Evolutionary conservation across 495 filamentous ascomycete genomes (phyloP), one percentile per base, ranked within the genome.

Genomic region (Penicillium soppii): DNA sequence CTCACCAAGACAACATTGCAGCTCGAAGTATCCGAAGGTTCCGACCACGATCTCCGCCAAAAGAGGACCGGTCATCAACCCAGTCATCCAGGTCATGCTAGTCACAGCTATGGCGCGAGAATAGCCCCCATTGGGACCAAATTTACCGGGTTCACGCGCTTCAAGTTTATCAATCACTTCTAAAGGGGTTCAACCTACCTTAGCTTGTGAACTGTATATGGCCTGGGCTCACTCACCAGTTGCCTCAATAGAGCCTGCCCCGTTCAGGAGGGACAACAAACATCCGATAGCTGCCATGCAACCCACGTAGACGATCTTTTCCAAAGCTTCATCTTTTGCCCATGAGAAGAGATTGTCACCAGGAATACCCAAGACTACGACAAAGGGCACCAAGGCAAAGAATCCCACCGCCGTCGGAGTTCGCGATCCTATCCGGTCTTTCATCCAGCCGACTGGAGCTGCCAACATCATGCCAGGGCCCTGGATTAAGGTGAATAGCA

Each of bases 61-160:
- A 22, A 73, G 32, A 4, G 72, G 72, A 2, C 70, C 70, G 7
- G 57, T 40, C 21, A 73, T 53, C 15, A 61, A 47, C 0, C 73
- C 73, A 17, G 44, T 29, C 9, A 62, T 69, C 47, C 62, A 73
- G 20, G 57, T 63, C 45, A 74, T 59, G 19, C 58, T 64, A 25
- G 63, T 62, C 19, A 74, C 33, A 1, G 69, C 57, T 26, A 67
- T 57, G 12, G 63, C 71, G 21, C 67, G 63, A 12, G 72, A 71
- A 22, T 68, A 69, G 3, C 67, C 70, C 2, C 66, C 69, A 16
- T 65, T 54, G 1, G 51, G 52, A 7, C 70, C 69, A 22, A 69
- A 69, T 16, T 66, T 58, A 0, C 66, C 65, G 0, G 64, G 68
- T 7, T 65, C 13, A 3, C 53, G 39, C 0, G 26, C 38, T 35